Evolutionary conservation across 2,329 filamentous ascomycete genomes (phyloP).

Genomic region (Paramyrothecium sp.): DNA sequence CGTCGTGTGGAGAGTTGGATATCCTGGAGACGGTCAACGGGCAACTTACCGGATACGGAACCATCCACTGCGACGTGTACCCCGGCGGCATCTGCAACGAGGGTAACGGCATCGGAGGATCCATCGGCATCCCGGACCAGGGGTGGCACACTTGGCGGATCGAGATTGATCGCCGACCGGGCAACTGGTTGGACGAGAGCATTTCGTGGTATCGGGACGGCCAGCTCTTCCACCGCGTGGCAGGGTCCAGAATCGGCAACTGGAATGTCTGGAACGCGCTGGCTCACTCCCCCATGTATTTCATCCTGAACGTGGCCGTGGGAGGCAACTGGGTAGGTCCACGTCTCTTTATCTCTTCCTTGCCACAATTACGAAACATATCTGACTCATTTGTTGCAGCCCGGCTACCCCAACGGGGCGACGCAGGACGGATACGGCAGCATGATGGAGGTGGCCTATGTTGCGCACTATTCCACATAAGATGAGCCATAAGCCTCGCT

Average conservation of each 20-base stretch:
- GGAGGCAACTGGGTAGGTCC: conserved; percentile 46
- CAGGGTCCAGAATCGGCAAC: conserved; percentile 40
- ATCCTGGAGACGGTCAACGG: conserved; percentile 58
- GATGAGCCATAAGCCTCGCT: too few species aligned
- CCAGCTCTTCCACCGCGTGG: conserved; percentile 35
- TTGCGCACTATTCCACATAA: conserved; percentile 32
- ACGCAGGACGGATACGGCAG: conserved; percentile 39
- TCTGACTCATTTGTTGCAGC: conserved; percentile 26
- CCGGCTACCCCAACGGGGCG: conserved; percentile 40
- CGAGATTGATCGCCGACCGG: conserved; percentile 43
- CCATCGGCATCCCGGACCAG: conserved; percentile 33
- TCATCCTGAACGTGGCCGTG: conserved; percentile 52
- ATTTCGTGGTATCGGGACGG: conserved; percentile 48
- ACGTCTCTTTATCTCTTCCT: fast-evolving
- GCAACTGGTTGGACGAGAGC: conserved; percentile 41
- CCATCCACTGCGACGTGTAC: conserved; percentile 47
- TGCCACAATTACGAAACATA: too few species aligned
- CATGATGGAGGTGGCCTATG: conserved; percentile 48
- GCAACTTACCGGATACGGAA: conserved; percentile 42
- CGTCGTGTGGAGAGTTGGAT: conserved; percentile 47
- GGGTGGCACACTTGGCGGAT: conserved; percentile 49
- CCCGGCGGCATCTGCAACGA: conserved; percentile 51
- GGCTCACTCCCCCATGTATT: conserved; percentile 44
- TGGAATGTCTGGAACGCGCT: conserved; percentile 43
- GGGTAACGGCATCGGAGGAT: conserved; percentile 38